phyloP scores from a whole-genome alignment of 805 yeast genomes.

The Saccharomycopsis amapae region DNA sequence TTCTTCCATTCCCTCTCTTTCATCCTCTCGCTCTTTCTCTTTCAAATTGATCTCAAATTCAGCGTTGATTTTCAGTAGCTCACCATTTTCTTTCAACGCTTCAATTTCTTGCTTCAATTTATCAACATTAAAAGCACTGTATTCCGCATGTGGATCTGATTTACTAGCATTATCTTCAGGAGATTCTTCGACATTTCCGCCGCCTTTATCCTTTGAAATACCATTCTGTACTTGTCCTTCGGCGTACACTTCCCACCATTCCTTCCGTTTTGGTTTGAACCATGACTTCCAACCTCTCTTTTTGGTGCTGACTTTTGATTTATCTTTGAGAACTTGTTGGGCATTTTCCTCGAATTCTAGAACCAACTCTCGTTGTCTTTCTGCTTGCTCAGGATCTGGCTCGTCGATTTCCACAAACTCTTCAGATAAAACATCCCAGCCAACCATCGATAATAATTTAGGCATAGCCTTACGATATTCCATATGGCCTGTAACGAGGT shows the following conservation, averaged over 20 bases:
- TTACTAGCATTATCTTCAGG: conserved; percentile 32
- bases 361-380: conserved; percentile 75
- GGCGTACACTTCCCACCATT: conserved; percentile 47
- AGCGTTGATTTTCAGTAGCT: conserved; percentile 10
- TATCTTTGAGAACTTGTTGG: conserved; percentile 43
- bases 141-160: conserved; percentile 31
- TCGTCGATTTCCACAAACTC: conserved; percentile 95
- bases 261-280: conserved; percentile 47
- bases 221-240: conserved; percentile 28
- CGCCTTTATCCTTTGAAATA: no score
- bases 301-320: conserved; percentile 29
- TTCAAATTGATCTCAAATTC: conserved; percentile 19
- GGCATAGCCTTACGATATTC: conserved; percentile 95
- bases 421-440: conserved; percentile 79
- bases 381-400: conserved; percentile 82
- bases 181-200: conserved; percentile 34
- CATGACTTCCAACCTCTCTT: conserved; percentile 36
- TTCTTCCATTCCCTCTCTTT: neutral
- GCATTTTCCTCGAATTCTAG: conserved; percentile 84
- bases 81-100: conserved; percentile 23
- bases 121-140: conserved; percentile 26
- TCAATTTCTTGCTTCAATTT: conserved; percentile 32
- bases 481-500: conserved; percentile 89
- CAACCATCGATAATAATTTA: conserved; percentile 54
- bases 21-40: neutral